These are phyloP conservation scores for Dioscorea zingiberensis DNA, from an alignment of 106 monocot genomes.

Conservation along the genomic window DNA sequence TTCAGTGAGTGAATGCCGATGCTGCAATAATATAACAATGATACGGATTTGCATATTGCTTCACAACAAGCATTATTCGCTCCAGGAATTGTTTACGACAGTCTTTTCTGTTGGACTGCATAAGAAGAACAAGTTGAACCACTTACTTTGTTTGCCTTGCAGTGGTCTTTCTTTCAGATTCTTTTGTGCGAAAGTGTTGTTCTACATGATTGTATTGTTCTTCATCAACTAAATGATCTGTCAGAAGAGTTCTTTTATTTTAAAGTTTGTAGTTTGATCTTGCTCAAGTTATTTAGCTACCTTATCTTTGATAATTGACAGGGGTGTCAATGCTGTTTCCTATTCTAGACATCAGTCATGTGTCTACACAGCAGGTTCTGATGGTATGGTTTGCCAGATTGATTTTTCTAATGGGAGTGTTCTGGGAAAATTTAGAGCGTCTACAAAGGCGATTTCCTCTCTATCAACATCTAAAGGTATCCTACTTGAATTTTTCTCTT, in stretches of 20 bases:
- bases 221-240: background rate
- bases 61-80: too few species aligned
- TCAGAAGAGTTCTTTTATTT: background rate
- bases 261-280: background rate
- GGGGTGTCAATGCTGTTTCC: conserved; percentile 80
- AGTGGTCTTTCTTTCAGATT: background rate
- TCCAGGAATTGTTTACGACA: too few species aligned
- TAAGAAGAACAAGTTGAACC: background rate
- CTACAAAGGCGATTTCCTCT: conserved; percentile 65
- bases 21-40: too few species aligned
- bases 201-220: background rate
- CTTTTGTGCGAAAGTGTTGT: background rate
- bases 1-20: too few species aligned
- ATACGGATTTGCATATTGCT: too few species aligned
- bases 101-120: too few species aligned
- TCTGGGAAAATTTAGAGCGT: conserved; percentile 51
- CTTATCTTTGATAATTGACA: conserved; percentile 18
- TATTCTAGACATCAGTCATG: conserved; percentile 31
- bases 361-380: conserved; percentile 69
- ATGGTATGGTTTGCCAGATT: conserved; percentile 88
- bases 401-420: conserved; percentile 52
- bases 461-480: conserved; percentile 81
- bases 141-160: background rate
- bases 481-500: too few species aligned
- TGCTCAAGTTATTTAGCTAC: background rate